Percentiles rank a stretch among this genome's conserved stretches.
phyloP scores from a whole-genome alignment of 768 basidiomycete genomes.

The Pulveroboletus sp. region DNA sequence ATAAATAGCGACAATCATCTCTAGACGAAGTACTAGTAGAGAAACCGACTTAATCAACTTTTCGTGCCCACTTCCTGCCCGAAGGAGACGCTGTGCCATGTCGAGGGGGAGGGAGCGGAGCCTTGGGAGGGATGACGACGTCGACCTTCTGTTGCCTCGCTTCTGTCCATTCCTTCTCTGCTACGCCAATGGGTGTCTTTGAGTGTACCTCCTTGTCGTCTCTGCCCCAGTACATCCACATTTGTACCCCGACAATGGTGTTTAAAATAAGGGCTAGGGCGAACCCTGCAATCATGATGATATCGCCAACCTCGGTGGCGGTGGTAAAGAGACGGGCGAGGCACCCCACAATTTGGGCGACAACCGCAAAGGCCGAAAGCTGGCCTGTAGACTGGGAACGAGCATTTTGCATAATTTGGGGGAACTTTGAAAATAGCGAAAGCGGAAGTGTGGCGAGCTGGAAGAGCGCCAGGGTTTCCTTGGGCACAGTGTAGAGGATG shows the following conservation, averaged over 20 bases:
- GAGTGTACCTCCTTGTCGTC: conserved; percentile 33
- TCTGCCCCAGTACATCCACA: conserved; percentile 80
- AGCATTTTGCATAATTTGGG: conserved; percentile 85
- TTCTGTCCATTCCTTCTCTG: conserved; percentile 28
- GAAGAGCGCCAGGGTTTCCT: conserved; percentile 54
- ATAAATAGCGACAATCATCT: conserved; percentile 19
- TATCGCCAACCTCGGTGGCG: conserved; percentile 80
- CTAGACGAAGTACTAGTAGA: conserved; percentile 9
- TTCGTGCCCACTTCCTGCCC: conserved; percentile 67
- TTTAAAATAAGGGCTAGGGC: conserved; percentile 80
- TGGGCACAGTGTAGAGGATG: conserved; percentile 46
- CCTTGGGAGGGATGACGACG: conserved; percentile 40
- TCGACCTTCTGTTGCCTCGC: conserved; percentile 33
- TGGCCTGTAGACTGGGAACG: conserved; percentile 80
- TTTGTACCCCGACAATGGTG: conserved; percentile 73
- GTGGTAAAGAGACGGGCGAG: conserved; percentile 93
- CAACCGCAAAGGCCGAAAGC: conserved; percentile 87
- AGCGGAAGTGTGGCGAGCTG: conserved; percentile 88
- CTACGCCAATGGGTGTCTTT: conserved; percentile 14
- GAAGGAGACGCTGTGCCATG: conserved; percentile 40
- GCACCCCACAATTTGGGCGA: conserved; percentile 84
- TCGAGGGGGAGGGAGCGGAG: conserved; percentile 41
- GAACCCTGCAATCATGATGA: conserved; percentile 78
- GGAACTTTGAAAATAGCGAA: conserved; percentile 87
- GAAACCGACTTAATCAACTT: conserved; percentile 52